Conservation (phyloP, 2,329 filamentous ascomycete genomes). For the Pyrenochaeta sp. region DNA sequence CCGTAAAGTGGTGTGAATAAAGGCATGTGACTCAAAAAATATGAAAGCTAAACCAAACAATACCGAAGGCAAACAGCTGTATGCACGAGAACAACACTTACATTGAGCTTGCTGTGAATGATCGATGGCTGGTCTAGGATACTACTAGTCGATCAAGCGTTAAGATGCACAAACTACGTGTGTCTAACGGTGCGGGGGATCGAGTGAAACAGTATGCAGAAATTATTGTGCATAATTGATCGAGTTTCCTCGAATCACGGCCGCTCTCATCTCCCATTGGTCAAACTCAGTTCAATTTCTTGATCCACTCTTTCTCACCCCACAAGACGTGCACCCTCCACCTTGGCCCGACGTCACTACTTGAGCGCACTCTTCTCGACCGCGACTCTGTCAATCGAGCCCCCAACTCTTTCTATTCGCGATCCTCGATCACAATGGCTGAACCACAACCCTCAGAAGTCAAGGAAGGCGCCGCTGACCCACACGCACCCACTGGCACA, state of each 20-base stretch:
- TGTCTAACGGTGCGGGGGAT: slow-evolving; percentile 3
- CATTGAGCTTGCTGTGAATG: not conserved
- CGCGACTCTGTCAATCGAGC: slow-evolving; percentile 6
- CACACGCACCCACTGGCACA: slow-evolving; percentile 58
- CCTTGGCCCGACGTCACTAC: not conserved
- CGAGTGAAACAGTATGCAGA: not conserved
- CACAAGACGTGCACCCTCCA: slow-evolving; percentile 16
- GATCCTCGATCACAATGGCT: slow-evolving; percentile 59
- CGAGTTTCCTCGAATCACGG: slow-evolving; percentile 19
- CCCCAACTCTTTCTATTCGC: not conserved
- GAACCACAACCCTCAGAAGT: slow-evolving; percentile 67
- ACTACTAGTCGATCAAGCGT: not conserved
- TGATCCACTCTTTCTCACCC: not conserved
- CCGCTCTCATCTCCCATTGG: slow-evolving; percentile 25
- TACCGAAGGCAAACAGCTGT: not conserved
- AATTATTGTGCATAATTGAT: not conserved
- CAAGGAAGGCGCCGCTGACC: slow-evolving; percentile 66
- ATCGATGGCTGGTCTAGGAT: too few species aligned
- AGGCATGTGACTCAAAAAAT: slow-evolving; percentile 33
- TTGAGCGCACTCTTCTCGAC: not conserved
- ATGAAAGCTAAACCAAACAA: slow-evolving; percentile 8
- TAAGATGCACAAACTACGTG: not conserved
- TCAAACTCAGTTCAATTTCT: not conserved
- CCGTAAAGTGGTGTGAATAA: slow-evolving; percentile 29
- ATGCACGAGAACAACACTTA: not conserved